Conservation (phyloP, 2,329 filamentous ascomycete genomes). For the Tolypocladium ovalisporum region DNA sequence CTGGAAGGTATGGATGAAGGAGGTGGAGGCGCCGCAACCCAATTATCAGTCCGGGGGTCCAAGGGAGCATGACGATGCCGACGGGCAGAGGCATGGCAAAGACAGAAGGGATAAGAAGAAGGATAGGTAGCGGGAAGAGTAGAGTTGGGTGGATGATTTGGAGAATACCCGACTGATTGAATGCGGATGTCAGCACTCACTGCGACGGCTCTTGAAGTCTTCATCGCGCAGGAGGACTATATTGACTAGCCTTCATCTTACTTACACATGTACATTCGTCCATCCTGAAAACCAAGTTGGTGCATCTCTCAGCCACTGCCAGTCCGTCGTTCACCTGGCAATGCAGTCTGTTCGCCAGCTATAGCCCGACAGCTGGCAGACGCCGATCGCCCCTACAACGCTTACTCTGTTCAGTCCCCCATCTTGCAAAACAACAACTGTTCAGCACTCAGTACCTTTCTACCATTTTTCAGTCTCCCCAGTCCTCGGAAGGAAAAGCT, state of each 20-base stretch:
- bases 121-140: not conserved
- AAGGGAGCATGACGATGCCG: not conserved
- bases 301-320: not conserved
- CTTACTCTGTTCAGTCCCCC: not conserved
- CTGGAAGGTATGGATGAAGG: conserved; percentile 48
- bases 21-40: conserved; percentile 19
- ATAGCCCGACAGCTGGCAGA: not conserved
- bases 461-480: not conserved
- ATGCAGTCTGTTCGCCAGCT: not conserved
- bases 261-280: not conserved
- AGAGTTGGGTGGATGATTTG: not conserved
- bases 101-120: conserved; percentile 1
- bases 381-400: not conserved
- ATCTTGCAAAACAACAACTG: not conserved
- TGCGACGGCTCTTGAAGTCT: not conserved
- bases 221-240: not conserved
- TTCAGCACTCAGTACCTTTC: not conserved
- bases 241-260: not conserved
- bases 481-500: no score
- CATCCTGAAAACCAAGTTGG: not conserved
- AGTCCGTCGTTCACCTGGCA: not conserved
- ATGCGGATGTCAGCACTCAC: not conserved
- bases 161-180: conserved; percentile 1
- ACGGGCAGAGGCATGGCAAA: not conserved
- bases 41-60: conserved; percentile 2